Evolutionary conservation across 169 alveolate species (phyloP), one percentile per base, ranked within the genome.

Genomic region (Toxoplasma gondii): DNA sequence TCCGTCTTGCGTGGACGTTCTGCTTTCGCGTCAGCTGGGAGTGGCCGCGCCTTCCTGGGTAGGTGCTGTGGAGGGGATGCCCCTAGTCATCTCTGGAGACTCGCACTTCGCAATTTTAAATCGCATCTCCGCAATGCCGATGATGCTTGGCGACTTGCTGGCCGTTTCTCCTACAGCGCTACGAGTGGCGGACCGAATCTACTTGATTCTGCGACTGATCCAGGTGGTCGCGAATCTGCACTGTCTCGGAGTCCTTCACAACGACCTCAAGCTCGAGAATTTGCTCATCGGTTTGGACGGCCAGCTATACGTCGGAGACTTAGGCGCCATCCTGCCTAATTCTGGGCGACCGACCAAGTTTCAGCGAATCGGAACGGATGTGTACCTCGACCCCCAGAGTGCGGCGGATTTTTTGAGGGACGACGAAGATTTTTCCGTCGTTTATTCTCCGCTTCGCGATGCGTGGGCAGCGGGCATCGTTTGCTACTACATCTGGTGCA

Each of bases 81-180:
- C 90, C 19, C 90, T 82, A 17, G 90, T 82, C 29, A 82, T 64
- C 39, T 22, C 17, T 16, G 90, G 90, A 17, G 90, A 82, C 41
- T 22, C 41, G 19, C 90, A 82, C 39, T 82, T 82, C 67, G 53
- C 90, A 7, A 38, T 82, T 38, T 31, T 82, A 22, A 82, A 82
- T 31, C 90, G 90, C 1, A 49, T 82, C 36, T 10, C 90, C 9
- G 90, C 67, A 29, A 82, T 82, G 90, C 90, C 90, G 67, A 1
- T 82, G 69, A 82, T 82, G 90, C 90, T 82, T 9, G 90, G 90
- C 19, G 90, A 82, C 64, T 44, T 82, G 90, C 90, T 82, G 38
- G 64, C 90, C 17, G 67, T 82, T 27, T 67, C 90, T 36, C 90
- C 90, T 7, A 67, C 41, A 5, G 90, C 69, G 12, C 67, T 82